Evolutionary conservation across 305 asterid genomes (phyloP).

Genomic region (Fraxinus sp.): DNA sequence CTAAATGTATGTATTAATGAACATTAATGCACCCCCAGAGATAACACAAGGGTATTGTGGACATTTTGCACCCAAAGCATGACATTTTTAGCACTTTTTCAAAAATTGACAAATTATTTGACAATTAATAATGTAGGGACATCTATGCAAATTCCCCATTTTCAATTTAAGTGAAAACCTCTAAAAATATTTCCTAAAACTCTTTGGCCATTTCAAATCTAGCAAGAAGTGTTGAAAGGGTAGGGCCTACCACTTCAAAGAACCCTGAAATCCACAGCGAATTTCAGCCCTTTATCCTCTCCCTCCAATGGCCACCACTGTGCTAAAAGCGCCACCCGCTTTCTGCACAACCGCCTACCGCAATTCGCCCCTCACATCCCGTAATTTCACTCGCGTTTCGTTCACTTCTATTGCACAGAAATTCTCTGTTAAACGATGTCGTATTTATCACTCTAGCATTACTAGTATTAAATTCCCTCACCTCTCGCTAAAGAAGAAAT

Average conservation of each 20-base stretch:
- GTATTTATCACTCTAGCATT: constrained; percentile 25
- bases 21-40: too few species aligned
- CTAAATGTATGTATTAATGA: too few species aligned
- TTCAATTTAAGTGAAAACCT: too few species aligned
- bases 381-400: constrained; percentile 25
- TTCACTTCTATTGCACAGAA: constrained; percentile 22
- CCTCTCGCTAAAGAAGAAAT: constrained; percentile 27
- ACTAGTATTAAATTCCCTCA: constrained; percentile 22
- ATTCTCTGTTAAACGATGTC: constrained; percentile 27
- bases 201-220: too few species aligned
- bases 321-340: constrained; percentile 41
- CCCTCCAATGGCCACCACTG: constrained; percentile 40
- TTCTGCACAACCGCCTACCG: constrained; percentile 34
- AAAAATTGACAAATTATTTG: too few species aligned
- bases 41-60: too few species aligned
- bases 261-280: background rate
- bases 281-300: constrained; percentile 26
- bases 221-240: background rate
- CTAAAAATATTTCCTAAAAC: too few species aligned
- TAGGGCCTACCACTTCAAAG: background rate
- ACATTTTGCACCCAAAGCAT: too few species aligned
- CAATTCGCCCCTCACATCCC: constrained; percentile 24
- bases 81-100: too few species aligned
- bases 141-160: too few species aligned
- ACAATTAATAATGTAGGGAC: too few species aligned